Evolutionary conservation across 192 early-diverging fungal species (phyloP).

Genomic region (Backusella mclennaniae): DNA sequence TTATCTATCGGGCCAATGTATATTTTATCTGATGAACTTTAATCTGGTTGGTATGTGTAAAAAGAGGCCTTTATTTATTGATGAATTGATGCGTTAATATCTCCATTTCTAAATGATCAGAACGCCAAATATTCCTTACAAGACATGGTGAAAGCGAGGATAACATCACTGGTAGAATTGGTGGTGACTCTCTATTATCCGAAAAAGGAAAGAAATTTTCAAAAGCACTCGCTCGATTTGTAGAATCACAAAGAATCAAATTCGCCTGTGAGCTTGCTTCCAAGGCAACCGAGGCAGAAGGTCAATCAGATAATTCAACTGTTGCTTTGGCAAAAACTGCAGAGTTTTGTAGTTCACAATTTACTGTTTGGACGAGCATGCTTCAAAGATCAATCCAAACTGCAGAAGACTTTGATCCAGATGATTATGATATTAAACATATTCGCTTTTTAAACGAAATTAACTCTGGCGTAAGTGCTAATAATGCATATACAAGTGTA

Average conservation of each 20-base stretch:
- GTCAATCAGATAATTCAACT: neutral
- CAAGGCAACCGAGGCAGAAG: slow-evolving; percentile 3
- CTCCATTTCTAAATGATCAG: neutral
- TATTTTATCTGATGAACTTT: slow-evolving; percentile 99
- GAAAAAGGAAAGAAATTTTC: slow-evolving; percentile 69
- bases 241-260: slow-evolving; percentile 56
- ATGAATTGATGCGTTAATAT: neutral
- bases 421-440: slow-evolving; percentile 71
- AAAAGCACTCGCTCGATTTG: slow-evolving; percentile 74
- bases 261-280: slow-evolving; percentile 41
- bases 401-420: slow-evolving; percentile 75
- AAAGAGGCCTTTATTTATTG: too few relatives aligned
- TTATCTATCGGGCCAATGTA: slow-evolving; percentile 89
- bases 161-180: slow-evolving; percentile 82
- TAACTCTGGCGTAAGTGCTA: slow-evolving; percentile 67
- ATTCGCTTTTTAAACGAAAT: slow-evolving; percentile 91
- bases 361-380: slow-evolving; percentile 85
- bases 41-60: slow-evolving; percentile 64
- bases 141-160: slow-evolving; percentile 92
- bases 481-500: neutral
- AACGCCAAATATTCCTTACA: slow-evolving; percentile 86
- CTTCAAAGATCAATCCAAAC: slow-evolving; percentile 83
- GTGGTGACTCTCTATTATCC: slow-evolving; percentile 60
- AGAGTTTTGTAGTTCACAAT: slow-evolving; percentile 59
- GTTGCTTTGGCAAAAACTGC: slow-evolving; percentile 55